Conservation (phyloP, 257 asterid genomes). For the Echites panduratus region DNA sequence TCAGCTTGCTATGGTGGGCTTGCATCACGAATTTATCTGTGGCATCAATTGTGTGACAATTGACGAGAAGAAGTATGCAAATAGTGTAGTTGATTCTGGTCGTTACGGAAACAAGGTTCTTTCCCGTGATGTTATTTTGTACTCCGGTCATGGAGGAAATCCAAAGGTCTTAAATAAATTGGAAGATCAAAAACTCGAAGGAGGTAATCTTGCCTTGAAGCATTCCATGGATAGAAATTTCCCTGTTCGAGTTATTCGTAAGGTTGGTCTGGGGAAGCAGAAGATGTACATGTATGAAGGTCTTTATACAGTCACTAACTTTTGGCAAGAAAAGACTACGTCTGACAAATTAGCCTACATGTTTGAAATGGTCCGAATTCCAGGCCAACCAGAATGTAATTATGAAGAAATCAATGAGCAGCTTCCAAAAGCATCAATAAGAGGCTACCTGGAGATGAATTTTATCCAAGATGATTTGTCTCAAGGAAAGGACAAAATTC, state of each 20-base stretch:
- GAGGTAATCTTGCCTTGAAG: slow-evolving; percentile 37
- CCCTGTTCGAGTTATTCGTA: slow-evolving; percentile 38
- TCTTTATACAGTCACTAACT: slow-evolving; percentile 25
- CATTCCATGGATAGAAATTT: slow-evolving; percentile 22
- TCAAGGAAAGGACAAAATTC: slow-evolving; percentile 32
- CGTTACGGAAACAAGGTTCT: slow-evolving; percentile 24
- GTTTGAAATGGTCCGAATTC: slow-evolving; percentile 37
- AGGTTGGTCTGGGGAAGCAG: neutral
- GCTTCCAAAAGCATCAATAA: neutral
- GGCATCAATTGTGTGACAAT: slow-evolving; percentile 26
- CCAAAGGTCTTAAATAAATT: neutral
- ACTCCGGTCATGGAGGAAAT: slow-evolving; percentile 41
- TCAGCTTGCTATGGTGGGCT: slow-evolving; percentile 29
- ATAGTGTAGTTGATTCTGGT: slow-evolving; percentile 36
- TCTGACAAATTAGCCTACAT: slow-evolving; percentile 27
- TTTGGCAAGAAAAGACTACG: slow-evolving; percentile 24
- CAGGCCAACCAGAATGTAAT: slow-evolving; percentile 23
- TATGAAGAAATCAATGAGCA: neutral
- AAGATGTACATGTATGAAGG: slow-evolving; percentile 30
- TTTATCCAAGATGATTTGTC: slow-evolving; percentile 37
- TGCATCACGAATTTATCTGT: slow-evolving; percentile 16
- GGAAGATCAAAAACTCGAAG: slow-evolving; percentile 31
- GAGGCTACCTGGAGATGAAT: neutral
- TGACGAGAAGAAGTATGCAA: slow-evolving; percentile 13
- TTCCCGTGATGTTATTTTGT: slow-evolving; percentile 25